A percentile compares a stretch with the other conserved stretches of the same genome.
Conservation (phyloP, 805 yeast species). For the Metschnikowia corniflorae region DNA sequence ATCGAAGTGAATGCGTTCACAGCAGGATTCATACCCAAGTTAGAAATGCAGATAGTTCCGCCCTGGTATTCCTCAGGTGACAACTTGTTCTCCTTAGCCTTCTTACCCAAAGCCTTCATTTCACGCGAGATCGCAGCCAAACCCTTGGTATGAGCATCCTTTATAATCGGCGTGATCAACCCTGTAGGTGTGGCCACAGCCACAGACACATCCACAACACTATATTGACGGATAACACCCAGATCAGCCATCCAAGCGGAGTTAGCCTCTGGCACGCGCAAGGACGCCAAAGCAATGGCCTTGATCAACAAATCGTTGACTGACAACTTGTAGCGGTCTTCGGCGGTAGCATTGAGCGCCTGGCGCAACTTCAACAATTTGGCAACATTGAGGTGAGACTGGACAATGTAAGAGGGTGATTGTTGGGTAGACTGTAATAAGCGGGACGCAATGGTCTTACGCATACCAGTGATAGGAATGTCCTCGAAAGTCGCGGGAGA, state of each 20-base stretch:
- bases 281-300: conserved; percentile 88
- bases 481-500: conserved; percentile 67
- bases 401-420: conserved; percentile 90
- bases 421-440: conserved; percentile 78
- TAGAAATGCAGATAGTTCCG: conserved; percentile 97
- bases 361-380: conserved; percentile 90
- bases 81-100: conserved; percentile 92
- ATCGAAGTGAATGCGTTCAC: conserved; percentile 92
- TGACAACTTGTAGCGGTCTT: conserved; percentile 85
- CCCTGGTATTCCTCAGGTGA: conserved; percentile 98
- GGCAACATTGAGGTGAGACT: conserved; percentile 80
- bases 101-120: conserved; percentile 89
- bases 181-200: conserved; percentile 99
- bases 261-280: conserved; percentile 90
- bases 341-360: conserved; percentile 78
- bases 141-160: conserved; percentile 84
- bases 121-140: conserved; percentile 74
- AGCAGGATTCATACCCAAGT: conserved; percentile 98
- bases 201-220: conserved; percentile 91
- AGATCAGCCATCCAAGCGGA: conserved; percentile 88
- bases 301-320: conserved; percentile 92
- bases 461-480: conserved; percentile 85
- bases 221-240: conserved; percentile 88
- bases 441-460: conserved; percentile 90
- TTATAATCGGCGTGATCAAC: conserved; percentile 92